Evolutionary conservation across 306 rosid genomes (phyloP).

Genomic region (Nissolia schottii): DNA sequence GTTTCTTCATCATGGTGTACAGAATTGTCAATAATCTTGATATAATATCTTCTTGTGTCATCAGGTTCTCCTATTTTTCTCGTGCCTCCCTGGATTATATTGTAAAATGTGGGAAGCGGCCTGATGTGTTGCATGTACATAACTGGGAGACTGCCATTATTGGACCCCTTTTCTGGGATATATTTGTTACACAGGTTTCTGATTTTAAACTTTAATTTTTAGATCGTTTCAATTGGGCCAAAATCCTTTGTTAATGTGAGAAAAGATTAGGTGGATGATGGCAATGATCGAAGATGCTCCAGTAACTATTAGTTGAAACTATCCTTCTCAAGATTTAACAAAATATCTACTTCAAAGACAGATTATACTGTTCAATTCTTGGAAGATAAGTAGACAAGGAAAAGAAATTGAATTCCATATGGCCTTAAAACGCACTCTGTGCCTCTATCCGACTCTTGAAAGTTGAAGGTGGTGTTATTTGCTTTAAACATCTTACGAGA

Average conservation of each 20-base stretch:
- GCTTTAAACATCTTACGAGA: not conserved
- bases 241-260: not conserved
- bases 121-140: conserved; percentile 83
- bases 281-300: not conserved
- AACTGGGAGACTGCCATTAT: conserved; percentile 91
- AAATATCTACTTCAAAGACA: not conserved
- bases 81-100: conserved; percentile 91
- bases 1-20: conserved; percentile 4
- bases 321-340: not conserved
- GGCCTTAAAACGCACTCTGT: not conserved
- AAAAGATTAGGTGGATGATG: not conserved
- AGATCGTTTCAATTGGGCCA: not conserved
- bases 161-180: conserved; percentile 98
- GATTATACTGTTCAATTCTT: not conserved
- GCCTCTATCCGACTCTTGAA: not conserved
- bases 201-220: not conserved
- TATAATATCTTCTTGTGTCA: conserved; percentile 15
- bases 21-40: conserved; percentile 18
- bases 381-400: not conserved
- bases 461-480: not conserved
- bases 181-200: conserved; percentile 66
- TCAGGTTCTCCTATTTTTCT: conserved; percentile 87
- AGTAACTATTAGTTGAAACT: not conserved
- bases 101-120: conserved; percentile 80
- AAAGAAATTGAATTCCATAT: not conserved